phyloP scores from a whole-genome alignment of 345 rosid genomes.

The Melastoma malabathricum region DNA sequence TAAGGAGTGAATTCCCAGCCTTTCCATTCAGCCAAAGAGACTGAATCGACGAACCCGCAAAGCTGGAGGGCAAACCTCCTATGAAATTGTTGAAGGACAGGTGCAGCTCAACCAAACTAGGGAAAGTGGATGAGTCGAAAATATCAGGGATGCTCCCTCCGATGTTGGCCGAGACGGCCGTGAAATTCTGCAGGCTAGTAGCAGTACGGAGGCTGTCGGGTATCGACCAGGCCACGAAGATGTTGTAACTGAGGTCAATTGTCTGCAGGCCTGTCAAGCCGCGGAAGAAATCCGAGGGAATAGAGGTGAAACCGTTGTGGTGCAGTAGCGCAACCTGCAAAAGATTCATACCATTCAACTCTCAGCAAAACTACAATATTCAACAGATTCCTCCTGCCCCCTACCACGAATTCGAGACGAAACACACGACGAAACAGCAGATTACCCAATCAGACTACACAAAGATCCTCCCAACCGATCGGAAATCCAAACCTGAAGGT shows the following conservation, averaged over 20 bases:
- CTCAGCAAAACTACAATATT: no score
- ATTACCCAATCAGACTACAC: no score
- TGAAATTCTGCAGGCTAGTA: constrained; percentile 28
- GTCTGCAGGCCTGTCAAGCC: constrained; percentile 32
- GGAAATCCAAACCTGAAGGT: constrained; percentile 11
- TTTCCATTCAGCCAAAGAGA: constrained; percentile 45
- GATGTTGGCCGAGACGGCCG: constrained; percentile 32
- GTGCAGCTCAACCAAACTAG: constrained; percentile 23
- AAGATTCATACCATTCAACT: neutral
- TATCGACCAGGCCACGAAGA: constrained; percentile 35
- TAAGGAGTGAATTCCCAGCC: constrained; percentile 18
- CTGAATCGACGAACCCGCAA: constrained; percentile 19
- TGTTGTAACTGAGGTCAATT: constrained; percentile 32
- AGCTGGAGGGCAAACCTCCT: constrained; percentile 38
- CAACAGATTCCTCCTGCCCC: neutral
- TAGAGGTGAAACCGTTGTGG: constrained; percentile 30
- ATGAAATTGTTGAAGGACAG: constrained; percentile 32
- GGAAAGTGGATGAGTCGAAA: constrained; percentile 19
- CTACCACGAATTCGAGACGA: no score
- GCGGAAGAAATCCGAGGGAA: constrained; percentile 45
- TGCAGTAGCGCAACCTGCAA: constrained; percentile 11
- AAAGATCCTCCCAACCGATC: neutral
- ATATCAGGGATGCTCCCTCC: constrained; percentile 42
- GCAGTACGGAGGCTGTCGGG: constrained; percentile 37
- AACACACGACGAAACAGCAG: neutral